A percentile compares a stretch with the other conserved stretches of the same genome.
Evolutionary conservation across 1,139 yeast species (phyloP).

Genomic region (Yamadazyma blattariae): DNA sequence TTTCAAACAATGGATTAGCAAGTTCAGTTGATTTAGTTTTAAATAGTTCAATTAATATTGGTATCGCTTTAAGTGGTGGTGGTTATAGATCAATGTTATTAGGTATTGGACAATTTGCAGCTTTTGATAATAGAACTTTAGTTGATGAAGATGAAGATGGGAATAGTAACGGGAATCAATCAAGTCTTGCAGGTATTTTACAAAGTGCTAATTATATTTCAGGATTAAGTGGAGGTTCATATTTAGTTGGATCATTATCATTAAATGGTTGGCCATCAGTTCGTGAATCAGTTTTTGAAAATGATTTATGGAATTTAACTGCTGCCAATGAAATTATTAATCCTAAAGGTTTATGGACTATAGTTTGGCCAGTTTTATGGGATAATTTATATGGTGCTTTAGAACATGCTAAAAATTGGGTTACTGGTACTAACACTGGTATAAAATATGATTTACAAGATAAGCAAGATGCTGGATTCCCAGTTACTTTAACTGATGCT

Average conservation of each 20-base stretch:
- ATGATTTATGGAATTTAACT: conserved; percentile 38
- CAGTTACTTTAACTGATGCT: conserved; percentile 29
- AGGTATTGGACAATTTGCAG: conserved; percentile 88
- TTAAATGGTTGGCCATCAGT: conserved; percentile 35
- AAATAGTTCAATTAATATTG: conserved; percentile 48
- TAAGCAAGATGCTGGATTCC: conserved; percentile 33
- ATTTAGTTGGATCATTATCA: conserved; percentile 35
- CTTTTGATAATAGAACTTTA: conserved; percentile 68
- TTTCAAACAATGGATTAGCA: conserved; percentile 57
- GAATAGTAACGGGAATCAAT: no score
- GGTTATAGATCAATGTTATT: conserved; percentile 87
- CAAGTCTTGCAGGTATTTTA: conserved; percentile 32
- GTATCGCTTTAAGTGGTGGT: conserved; percentile 85
- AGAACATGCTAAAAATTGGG: conserved; percentile 31
- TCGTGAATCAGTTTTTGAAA: conserved; percentile 29
- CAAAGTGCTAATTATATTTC: conserved; percentile 37
- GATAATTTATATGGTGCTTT: conserved; percentile 23
- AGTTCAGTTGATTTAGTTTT: conserved; percentile 47
- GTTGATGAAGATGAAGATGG: conserved; percentile 24
- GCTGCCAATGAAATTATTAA: conserved; percentile 27
- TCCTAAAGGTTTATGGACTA: conserved; percentile 18
- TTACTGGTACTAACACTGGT: conserved; percentile 17
- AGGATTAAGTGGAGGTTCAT: conserved; percentile 41
- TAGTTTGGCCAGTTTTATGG: conserved; percentile 22
- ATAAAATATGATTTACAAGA: conserved; percentile 25